Conservation (phyloP, 768 basidiomycete species). For the Calocybe gangraenosa region DNA sequence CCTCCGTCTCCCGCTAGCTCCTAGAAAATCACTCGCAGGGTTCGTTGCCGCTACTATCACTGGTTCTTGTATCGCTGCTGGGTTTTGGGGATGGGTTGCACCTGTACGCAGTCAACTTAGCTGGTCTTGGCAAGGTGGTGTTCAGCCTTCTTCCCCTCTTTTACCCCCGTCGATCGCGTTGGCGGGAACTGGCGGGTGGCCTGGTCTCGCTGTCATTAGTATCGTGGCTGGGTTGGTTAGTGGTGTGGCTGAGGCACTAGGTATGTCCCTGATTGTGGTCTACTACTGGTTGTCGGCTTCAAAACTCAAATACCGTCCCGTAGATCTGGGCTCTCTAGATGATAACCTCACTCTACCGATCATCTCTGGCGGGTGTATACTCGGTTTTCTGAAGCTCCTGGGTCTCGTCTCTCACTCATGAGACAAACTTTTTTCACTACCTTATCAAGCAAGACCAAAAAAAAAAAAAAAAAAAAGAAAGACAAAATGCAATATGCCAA, state of each 20-base stretch:
- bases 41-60: slow-evolving; percentile 76
- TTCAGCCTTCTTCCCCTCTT: slow-evolving; percentile 25
- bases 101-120: slow-evolving; percentile 38
- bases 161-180: slow-evolving; percentile 11
- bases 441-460: no score
- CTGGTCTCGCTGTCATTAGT: slow-evolving; percentile 53
- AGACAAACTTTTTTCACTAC: no score
- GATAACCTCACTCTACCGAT: slow-evolving; percentile 91
- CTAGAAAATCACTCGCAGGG: slow-evolving; percentile 81
- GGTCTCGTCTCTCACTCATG: slow-evolving; percentile 22
- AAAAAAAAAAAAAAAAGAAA: no score
- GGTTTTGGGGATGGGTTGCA: slow-evolving; percentile 69
- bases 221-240: slow-evolving; percentile 72
- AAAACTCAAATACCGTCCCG: not conserved
- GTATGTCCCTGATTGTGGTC: slow-evolving; percentile 39
- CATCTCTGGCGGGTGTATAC: slow-evolving; percentile 67
- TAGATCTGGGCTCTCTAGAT: slow-evolving; percentile 81
- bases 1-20: slow-evolving; percentile 64
- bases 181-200: slow-evolving; percentile 32
- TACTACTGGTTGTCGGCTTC: not conserved
- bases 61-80: slow-evolving; percentile 58
- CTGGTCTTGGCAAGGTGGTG: slow-evolving; percentile 58
- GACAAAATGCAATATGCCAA: not conserved
- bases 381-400: slow-evolving; percentile 38
- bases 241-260: slow-evolving; percentile 85